Evolutionary conservation across 345 rosid genomes (phyloP).

Genomic region (Sisymbrium irio): DNA sequence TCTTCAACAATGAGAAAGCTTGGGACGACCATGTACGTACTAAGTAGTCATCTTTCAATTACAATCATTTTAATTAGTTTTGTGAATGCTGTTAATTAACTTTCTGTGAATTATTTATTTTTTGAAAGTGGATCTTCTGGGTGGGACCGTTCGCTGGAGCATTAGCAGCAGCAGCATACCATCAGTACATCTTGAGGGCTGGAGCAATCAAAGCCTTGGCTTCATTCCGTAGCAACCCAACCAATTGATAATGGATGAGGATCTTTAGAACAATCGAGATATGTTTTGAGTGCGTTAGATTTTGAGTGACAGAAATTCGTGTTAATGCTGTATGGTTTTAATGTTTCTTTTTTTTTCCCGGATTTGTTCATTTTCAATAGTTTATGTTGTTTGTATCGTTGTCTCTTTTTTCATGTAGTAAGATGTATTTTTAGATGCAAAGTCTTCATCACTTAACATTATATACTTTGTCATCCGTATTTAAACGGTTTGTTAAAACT

Average conservation of each 20-base stretch:
- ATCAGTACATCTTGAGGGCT: constrained; percentile 37
- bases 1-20: constrained; percentile 31
- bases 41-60: neutral
- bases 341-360: neutral
- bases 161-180: constrained; percentile 34
- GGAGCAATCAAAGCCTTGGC: constrained; percentile 39
- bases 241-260: constrained; percentile 16
- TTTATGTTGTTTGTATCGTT: neutral
- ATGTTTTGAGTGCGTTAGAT: neutral
- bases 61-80: neutral
- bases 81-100: neutral
- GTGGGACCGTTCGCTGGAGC: constrained; percentile 44
- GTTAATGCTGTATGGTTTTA: neutral
- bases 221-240: constrained; percentile 36
- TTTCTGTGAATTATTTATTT: neutral
- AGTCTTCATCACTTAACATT: no score
- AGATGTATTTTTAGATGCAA: neutral
- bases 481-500: no score
- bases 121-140: constrained; percentile 42
- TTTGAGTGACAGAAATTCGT: neutral
- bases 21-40: constrained; percentile 36
- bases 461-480: no score
- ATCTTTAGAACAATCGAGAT: neutral
- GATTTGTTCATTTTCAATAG: neutral
- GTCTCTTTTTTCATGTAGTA: neutral